Conservation (phyloP, 805 yeast genomes). For the Diddensiella caesifluorescens region DNA sequence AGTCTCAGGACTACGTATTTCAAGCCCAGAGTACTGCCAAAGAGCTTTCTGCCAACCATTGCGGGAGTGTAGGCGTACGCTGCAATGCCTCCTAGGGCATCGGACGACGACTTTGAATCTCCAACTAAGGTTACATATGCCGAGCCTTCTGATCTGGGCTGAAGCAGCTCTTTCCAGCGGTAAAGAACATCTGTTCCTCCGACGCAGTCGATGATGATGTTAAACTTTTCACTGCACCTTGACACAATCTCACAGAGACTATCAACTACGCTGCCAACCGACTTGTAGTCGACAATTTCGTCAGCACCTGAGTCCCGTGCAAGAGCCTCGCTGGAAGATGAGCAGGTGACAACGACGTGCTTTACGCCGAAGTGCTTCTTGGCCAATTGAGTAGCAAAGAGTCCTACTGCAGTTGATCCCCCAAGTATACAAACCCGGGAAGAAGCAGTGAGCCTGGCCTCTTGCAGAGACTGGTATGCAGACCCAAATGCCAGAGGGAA, state of each 20-base stretch:
- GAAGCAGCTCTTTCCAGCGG: slow-evolving; percentile 40
- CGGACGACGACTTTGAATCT: slow-evolving; percentile 31
- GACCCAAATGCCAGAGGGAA: slow-evolving; percentile 62
- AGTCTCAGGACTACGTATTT: slow-evolving; percentile 25
- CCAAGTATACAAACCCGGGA: slow-evolving; percentile 61
- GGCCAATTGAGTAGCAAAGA: slow-evolving; percentile 50
- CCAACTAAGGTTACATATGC: slow-evolving; percentile 55
- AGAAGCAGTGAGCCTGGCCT: slow-evolving; percentile 37
- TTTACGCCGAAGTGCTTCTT: slow-evolving; percentile 43
- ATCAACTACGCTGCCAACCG: slow-evolving; percentile 36
- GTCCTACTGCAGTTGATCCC: slow-evolving; percentile 68
- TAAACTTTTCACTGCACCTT: slow-evolving; percentile 37
- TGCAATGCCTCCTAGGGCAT: slow-evolving; percentile 24
- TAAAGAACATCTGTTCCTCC: slow-evolving; percentile 52
- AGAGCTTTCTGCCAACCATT: slow-evolving; percentile 23
- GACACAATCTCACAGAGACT: slow-evolving; percentile 22
- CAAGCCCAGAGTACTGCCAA: slow-evolving; percentile 24
- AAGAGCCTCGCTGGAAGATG: slow-evolving; percentile 40
- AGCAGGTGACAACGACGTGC: slow-evolving; percentile 54
- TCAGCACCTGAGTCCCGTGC: slow-evolving; percentile 54
- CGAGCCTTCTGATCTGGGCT: slow-evolving; percentile 43
- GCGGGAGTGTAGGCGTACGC: slow-evolving; percentile 23
- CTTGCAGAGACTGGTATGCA: slow-evolving; percentile 41
- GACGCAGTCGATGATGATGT: slow-evolving; percentile 58
- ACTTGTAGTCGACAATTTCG: slow-evolving; percentile 51